Conservation (phyloP, 2,329 filamentous ascomycete species). For the Trichophyton equinum region DNA sequence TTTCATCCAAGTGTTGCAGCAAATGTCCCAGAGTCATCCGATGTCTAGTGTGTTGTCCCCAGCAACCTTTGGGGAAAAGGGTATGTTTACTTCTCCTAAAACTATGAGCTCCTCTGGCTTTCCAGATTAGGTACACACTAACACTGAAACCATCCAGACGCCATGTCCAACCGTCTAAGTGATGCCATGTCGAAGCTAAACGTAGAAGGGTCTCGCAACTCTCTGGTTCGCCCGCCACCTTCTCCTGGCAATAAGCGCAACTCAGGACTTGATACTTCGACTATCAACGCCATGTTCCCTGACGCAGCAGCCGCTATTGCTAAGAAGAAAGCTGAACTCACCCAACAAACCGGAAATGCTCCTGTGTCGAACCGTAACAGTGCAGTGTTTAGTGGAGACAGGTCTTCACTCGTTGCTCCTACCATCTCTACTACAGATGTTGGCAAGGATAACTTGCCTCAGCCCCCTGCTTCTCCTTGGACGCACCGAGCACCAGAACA, state of each 20-base stretch:
- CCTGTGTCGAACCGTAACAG: conserved; percentile 91
- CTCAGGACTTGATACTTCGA: conserved; percentile 82
- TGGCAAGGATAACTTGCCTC: conserved; percentile 46
- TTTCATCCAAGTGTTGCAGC: conserved; percentile 96
- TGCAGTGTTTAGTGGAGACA: conserved; percentile 56
- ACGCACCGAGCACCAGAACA: conserved; percentile 43
- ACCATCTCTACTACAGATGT: conserved; percentile 59
- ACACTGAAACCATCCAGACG: conserved; percentile 46
- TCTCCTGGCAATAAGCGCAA: conserved; percentile 76
- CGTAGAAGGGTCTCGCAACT: conserved; percentile 76
- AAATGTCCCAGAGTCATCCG: conserved; percentile 97
- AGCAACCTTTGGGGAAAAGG: conserved; percentile 86
- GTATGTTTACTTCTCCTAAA: conserved; percentile 36
- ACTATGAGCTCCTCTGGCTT: background rate
- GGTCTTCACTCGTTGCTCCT: conserved; percentile 60
- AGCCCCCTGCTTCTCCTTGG: conserved; percentile 73
- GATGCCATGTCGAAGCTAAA: conserved; percentile 95
- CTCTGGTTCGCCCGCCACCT: conserved; percentile 65
- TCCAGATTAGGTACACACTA: conserved; percentile 9
- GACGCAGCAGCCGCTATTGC: conserved; percentile 97
- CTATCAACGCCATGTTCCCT: conserved; percentile 98
- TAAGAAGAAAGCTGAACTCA: conserved; percentile 94
- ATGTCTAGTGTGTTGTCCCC: conserved; percentile 93
- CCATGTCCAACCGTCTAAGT: conserved; percentile 89
- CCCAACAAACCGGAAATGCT: conserved; percentile 81